Percentiles rank a stretch among this genome's conserved stretches.
Conservation (phyloP, 306 rosid species). For the Biancaea sappan region DNA sequence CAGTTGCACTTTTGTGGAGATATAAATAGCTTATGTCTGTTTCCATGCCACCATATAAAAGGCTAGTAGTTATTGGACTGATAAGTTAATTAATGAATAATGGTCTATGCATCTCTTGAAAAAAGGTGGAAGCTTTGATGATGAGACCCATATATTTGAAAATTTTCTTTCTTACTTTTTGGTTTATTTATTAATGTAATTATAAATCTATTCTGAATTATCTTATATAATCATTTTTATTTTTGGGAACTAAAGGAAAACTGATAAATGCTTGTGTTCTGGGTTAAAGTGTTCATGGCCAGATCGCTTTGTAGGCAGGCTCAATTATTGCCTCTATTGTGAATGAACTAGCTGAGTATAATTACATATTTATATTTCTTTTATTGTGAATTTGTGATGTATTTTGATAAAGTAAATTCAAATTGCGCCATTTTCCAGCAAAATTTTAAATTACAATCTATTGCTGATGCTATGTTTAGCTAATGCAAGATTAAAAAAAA, state of each 20-base stretch:
- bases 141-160: not conserved
- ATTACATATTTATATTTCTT: not conserved
- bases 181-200: not conserved
- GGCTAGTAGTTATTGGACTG: not conserved
- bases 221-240: not conserved
- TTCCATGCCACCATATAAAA: not conserved
- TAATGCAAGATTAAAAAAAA: not conserved
- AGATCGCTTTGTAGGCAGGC: not conserved
- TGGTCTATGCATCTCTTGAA: not conserved
- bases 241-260: not conserved
- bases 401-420: not conserved
- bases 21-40: not conserved
- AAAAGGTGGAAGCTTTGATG: not conserved
- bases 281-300: not conserved
- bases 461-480: slow-evolving; percentile 16
- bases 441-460: not conserved
- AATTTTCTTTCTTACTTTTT: not conserved
- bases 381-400: not conserved
- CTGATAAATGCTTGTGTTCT: not conserved
- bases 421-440: not conserved
- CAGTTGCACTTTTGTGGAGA: not conserved
- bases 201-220: slow-evolving; percentile 3
- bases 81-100: not conserved
- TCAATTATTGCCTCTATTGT: not conserved
- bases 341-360: not conserved